Evolutionary conservation across 768 basidiomycete genomes (phyloP).

Genomic region (Calvatia gigantea): DNA sequence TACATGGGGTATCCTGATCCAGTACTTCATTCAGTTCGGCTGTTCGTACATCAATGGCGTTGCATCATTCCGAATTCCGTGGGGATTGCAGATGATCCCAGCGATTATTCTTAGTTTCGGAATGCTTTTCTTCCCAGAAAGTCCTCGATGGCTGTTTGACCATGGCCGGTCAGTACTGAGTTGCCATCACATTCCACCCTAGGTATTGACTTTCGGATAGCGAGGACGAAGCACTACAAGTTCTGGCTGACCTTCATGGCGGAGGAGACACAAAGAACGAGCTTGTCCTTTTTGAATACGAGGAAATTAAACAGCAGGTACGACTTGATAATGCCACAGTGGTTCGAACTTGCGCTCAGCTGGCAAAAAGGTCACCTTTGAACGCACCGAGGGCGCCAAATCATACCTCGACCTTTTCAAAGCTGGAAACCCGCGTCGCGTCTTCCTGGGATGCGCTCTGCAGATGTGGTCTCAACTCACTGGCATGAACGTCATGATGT

Average conservation of each 20-base stretch:
- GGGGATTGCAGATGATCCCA: constrained; percentile 79
- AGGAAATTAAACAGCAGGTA: constrained; percentile 58
- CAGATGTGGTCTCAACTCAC: constrained; percentile 81
- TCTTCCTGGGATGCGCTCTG: constrained; percentile 62
- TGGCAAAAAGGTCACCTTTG: constrained; percentile 38
- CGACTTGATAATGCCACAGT: background rate
- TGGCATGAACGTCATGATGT: constrained; percentile 86
- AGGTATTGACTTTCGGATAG: constrained; percentile 18
- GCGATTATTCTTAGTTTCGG: constrained; percentile 65
- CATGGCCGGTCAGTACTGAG: constrained; percentile 38
- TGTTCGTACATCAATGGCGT: constrained; percentile 68
- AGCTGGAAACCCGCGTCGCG: constrained; percentile 65
- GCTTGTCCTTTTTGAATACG: constrained; percentile 66
- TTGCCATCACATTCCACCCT: background rate
- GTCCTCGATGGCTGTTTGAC: constrained; percentile 71
- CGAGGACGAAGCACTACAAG: constrained; percentile 62
- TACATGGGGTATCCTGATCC: constrained; percentile 75
- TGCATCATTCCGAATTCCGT: constrained; percentile 77
- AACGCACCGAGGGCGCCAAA: constrained; percentile 68
- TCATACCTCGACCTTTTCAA: constrained; percentile 65
- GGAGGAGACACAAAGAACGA: constrained; percentile 52
- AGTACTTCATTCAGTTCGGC: constrained; percentile 74
- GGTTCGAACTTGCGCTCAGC: constrained; percentile 9
- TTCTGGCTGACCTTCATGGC: constrained; percentile 75
- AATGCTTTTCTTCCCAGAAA: constrained; percentile 68